phyloP scores from a whole-genome alignment of 2,329 filamentous ascomycete species.

The Paecilomyces formosus region DNA sequence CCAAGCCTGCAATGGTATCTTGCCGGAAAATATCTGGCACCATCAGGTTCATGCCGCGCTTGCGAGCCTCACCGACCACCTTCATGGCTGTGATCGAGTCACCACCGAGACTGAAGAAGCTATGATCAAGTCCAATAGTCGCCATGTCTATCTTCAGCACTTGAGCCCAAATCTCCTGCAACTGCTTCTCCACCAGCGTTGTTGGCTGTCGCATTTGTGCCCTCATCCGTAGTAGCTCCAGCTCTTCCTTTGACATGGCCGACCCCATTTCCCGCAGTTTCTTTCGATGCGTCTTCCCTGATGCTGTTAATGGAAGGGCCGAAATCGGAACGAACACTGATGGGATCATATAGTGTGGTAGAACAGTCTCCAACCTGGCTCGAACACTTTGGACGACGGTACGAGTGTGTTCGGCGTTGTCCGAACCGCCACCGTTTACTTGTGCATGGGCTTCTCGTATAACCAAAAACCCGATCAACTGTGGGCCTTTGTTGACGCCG shows the following conservation, averaged over 20 bases:
- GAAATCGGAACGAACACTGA: neutral
- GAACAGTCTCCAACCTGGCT: slow-evolving; percentile 2
- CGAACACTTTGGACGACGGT: slow-evolving; percentile 3
- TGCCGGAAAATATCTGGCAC: neutral
- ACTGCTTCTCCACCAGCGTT: slow-evolving; percentile 6
- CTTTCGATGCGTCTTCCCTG: neutral
- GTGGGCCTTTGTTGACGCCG: neutral
- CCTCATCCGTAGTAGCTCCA: neutral
- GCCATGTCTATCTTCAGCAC: slow-evolving; percentile 12
- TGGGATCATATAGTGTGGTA: neutral
- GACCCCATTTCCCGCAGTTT: slow-evolving; percentile 5
- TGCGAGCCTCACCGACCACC: slow-evolving; percentile 3
- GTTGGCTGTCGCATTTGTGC: neutral
- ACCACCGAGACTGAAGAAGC: slow-evolving; percentile 24
- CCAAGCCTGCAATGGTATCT: neutral
- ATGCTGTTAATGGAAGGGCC: neutral
- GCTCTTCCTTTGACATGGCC: neutral
- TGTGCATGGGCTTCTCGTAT: neutral
- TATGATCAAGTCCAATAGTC: slow-evolving; percentile 14
- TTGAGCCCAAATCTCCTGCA: slow-evolving; percentile 14
- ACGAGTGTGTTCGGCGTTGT: neutral
- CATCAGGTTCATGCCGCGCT: neutral
- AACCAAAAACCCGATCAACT: neutral
- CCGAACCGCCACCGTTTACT: neutral
- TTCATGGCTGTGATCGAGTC: slow-evolving; percentile 20